Percentiles rank a stretch among this genome's conserved stretches.
Evolutionary conservation across 345 rosid genomes (phyloP).

Genomic region (Salix arbutifolia): DNA sequence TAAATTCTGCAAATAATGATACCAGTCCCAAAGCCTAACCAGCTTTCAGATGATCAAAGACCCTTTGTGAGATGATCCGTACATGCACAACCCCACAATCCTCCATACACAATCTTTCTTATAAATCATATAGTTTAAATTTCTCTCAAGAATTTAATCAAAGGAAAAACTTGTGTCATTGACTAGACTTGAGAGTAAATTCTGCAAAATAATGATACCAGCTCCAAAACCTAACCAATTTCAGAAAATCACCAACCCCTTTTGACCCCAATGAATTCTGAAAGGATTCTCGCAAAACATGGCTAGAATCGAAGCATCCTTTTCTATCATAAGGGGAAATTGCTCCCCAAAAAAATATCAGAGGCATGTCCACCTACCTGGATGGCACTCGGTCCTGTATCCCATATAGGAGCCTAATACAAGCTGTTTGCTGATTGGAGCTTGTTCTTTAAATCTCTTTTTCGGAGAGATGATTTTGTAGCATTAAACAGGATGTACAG

Average conservation of each 20-base stretch:
- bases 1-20: neutral
- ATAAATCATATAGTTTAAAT: neutral
- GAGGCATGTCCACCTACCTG: too few species aligned
- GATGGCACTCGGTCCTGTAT: too few species aligned
- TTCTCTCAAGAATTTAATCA: neutral
- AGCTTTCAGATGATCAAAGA: neutral
- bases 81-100: neutral
- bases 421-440: too few species aligned
- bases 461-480: neutral
- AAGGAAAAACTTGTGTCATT: neutral
- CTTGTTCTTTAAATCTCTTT: too few species aligned
- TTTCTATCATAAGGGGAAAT: too few species aligned
- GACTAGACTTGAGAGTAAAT: neutral
- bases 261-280: too few species aligned
- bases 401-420: too few species aligned
- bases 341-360: too few species aligned
- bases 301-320: too few species aligned
- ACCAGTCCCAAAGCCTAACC: neutral
- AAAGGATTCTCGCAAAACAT: too few species aligned
- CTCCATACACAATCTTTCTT: neutral
- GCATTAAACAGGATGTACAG: neutral
- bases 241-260: too few species aligned
- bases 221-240: neutral
- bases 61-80: neutral
- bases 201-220: neutral